Evolutionary conservation across 2,329 filamentous ascomycete genomes (phyloP), one percentile per base, ranked within the genome.

Genomic region (Microascus cirrosus): DNA sequence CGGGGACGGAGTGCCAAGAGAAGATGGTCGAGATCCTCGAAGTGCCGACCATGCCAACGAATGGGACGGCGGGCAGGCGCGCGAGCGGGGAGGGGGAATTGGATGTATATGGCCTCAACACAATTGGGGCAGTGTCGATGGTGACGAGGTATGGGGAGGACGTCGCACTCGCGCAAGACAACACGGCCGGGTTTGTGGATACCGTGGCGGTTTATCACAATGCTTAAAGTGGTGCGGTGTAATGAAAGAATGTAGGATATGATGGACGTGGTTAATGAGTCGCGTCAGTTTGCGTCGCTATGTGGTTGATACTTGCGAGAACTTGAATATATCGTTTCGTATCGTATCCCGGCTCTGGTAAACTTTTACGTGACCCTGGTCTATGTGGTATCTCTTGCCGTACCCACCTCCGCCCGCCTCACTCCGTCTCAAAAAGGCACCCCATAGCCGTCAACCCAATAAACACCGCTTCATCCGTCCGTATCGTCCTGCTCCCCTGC

Each of bases 391-490:
- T 50, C 45, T 50, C 45, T 22, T 22, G 11, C 45, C n/a, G 18
- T n/a, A 20, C 3, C 45, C n/a, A 24, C 45, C 45, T 20, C 45
- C 20, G 22, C 45, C 45, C 45, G 3, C 13, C 18, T n/a, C 15
- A 42, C 45, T 50, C 45, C 45, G 35, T 75, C 73, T 82, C 56
- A 28, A 77, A 86, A 59, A 85, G 63, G 60, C 74, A 77, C 66
- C 84, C 80, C 66, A 94, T 67, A 1, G 83, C 82, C 65, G 85
- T 86, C 67, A 95, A 69, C 0, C 85, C 89, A 66, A 94, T 82
- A 73, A 87, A 89, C 20, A 95, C 72, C 1, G 90, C 89, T 72
- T 95, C 90, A 64, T 95, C 90, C 0, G 90, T 94, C 61, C 88
- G 76, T 61, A 95, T 93, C 1, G 85, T 90, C 64, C 90, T 77